A percentile compares a stretch with the other conserved stretches of the same genome.
Evolutionary conservation across 2,329 filamentous ascomycete species (phyloP).

Genomic region (Colletotrichum sp.): DNA sequence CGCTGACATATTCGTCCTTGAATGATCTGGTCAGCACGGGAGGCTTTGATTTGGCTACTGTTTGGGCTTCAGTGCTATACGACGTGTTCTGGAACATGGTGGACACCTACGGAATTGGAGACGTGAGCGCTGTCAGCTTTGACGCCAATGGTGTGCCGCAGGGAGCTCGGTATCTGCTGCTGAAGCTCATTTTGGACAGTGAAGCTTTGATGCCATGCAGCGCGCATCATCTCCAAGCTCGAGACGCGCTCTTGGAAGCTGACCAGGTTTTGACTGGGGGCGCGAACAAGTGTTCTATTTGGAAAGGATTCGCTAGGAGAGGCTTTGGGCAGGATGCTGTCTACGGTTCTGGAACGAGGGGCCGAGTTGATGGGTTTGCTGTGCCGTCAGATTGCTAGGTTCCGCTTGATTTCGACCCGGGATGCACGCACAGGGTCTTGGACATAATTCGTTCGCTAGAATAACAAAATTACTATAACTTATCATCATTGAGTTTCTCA

Average conservation of each 20-base stretch:
- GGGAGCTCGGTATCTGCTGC: not conserved
- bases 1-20: not conserved
- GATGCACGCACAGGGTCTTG: rapidly evolving
- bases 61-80: not conserved
- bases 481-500: not conserved
- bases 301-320: not conserved
- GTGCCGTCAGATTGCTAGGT: not conserved
- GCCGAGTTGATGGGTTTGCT: not conserved
- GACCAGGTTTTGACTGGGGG: not conserved
- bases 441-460: not conserved
- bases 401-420: rapidly evolving
- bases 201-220: not conserved
- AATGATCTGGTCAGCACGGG: not conserved
- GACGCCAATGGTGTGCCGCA: not conserved
- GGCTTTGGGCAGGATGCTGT: not conserved
- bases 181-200: not conserved
- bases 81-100: not conserved
- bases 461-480: not conserved
- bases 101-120: not conserved
- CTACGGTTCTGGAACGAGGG: not conserved
- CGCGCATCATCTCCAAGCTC: not conserved
- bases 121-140: not conserved
- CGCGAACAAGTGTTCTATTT: not conserved
- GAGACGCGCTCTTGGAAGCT: not conserved
- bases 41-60: not conserved